phyloP scores from a whole-genome alignment of 2,329 filamentous ascomycete species.

The Trichoderma harzianum region DNA sequence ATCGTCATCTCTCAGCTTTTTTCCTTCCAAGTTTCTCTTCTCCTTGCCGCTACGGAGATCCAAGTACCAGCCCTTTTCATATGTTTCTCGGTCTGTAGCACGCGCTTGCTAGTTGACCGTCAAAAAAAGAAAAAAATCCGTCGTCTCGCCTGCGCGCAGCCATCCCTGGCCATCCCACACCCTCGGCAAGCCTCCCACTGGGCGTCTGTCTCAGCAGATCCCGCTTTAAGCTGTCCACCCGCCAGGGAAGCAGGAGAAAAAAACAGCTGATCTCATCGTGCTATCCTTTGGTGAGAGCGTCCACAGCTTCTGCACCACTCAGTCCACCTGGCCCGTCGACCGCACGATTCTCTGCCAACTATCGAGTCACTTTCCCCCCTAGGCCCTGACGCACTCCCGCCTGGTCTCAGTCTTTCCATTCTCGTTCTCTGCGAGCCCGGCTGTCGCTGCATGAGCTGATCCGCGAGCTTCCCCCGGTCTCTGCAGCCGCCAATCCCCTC shows the following conservation, averaged over 20 bases:
- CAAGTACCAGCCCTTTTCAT: neutral
- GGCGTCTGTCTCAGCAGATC: constrained; percentile 15
- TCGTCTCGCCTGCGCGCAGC: constrained; percentile 1
- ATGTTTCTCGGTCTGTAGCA: neutral
- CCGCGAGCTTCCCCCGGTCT: constrained; percentile 12
- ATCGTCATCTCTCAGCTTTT: neutral
- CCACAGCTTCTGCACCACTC: constrained; percentile 14
- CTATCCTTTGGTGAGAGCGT: constrained; percentile 12
- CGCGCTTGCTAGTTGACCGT: neutral
- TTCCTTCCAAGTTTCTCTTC: neutral
- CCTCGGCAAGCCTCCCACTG: constrained; percentile 10
- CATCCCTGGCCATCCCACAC: constrained; percentile 7
- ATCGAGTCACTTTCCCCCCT: constrained; percentile 10
- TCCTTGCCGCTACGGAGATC: neutral
- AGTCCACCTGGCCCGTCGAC: constrained; percentile 8
- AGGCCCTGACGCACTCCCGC: constrained; percentile 12
- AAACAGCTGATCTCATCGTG: constrained; percentile 18
- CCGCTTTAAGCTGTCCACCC: constrained; percentile 7
- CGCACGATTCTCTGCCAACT: constrained; percentile 8
- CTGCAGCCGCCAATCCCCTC: constrained; percentile 12
- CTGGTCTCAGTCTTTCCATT: constrained; percentile 10
- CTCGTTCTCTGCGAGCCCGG: constrained; percentile 1
- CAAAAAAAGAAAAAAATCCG: neutral
- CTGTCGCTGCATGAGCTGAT: constrained; percentile 18
- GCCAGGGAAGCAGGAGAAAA: constrained; percentile 1